phyloP scores from a whole-genome alignment of 2,329 filamentous ascomycete genomes.

The Xylaria sp. region DNA sequence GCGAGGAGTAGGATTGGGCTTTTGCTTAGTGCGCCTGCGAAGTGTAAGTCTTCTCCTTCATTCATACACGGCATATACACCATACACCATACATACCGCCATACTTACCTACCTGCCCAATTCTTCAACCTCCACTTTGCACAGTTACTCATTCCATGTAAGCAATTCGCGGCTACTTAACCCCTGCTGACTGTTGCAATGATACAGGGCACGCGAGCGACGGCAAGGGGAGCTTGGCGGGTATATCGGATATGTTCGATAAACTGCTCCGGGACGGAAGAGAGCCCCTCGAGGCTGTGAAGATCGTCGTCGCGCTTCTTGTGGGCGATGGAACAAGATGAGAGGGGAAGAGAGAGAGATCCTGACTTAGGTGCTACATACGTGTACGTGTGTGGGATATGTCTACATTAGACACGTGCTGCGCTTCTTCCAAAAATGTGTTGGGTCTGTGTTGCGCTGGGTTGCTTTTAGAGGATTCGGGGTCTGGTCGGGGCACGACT shows the following conservation, averaged over 20 bases:
- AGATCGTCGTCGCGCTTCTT: slow-evolving; percentile 70
- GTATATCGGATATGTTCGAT: slow-evolving; percentile 70
- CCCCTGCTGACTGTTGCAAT: not conserved
- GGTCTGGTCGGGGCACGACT: not conserved
- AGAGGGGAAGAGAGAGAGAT: slow-evolving; percentile 1
- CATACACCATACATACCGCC: not conserved
- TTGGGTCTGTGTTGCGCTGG: not conserved
- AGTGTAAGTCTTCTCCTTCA: slow-evolving; percentile 64
- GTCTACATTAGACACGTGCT: not conserved
- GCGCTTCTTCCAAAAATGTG: not conserved
- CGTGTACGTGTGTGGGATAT: not conserved
- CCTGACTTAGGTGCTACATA: not conserved
- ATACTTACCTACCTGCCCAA: not conserved
- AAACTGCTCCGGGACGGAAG: slow-evolving; percentile 66
- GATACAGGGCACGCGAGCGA: slow-evolving; percentile 70
- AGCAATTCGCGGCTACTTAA: not conserved
- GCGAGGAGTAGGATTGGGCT: slow-evolving; percentile 68
- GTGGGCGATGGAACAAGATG: slow-evolving; percentile 53
- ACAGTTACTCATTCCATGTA: not conserved
- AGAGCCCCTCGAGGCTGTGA: slow-evolving; percentile 66
- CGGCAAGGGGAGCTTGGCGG: slow-evolving; percentile 63
- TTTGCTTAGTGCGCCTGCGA: slow-evolving; percentile 66
- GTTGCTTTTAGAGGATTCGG: not conserved
- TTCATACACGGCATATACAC: not conserved
- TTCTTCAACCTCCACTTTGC: not conserved